Evolutionary conservation across 257 asterid genomes (phyloP).

Genomic region (Thymus quinquecostatus): DNA sequence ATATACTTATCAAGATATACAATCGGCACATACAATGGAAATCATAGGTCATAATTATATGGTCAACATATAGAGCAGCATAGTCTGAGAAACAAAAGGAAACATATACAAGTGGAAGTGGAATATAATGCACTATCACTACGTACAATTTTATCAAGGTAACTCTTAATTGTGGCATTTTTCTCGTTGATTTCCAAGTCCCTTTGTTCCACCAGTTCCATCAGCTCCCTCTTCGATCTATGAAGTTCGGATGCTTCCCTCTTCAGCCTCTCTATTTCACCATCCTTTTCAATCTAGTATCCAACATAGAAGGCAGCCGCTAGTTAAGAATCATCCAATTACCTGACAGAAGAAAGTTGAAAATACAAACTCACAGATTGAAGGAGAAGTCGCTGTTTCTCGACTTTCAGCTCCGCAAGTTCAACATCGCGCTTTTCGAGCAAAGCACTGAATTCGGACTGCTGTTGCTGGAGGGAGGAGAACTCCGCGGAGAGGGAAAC

Average conservation of each 20-base stretch:
- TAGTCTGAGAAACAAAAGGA: background rate
- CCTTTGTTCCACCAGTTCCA: slow-evolving; percentile 81
- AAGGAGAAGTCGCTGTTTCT: slow-evolving; percentile 59
- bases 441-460: slow-evolving; percentile 48
- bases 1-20: slow-evolving; percentile 4
- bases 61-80: background rate
- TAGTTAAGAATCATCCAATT: slow-evolving; percentile 15
- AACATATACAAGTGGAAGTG: background rate
- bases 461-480: slow-evolving; percentile 56
- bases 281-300: slow-evolving; percentile 69
- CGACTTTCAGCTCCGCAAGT: slow-evolving; percentile 51
- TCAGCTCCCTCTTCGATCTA: slow-evolving; percentile 84
- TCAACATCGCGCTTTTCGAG: slow-evolving; percentile 60
- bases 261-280: slow-evolving; percentile 75
- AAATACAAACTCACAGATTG: slow-evolving; percentile 55
- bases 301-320: background rate
- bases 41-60: slow-evolving; percentile 7
- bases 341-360: slow-evolving; percentile 7
- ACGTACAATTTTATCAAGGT: slow-evolving; percentile 89
- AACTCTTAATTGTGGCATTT: slow-evolving; percentile 71
- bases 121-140: background rate
- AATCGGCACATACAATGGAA: background rate
- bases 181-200: slow-evolving; percentile 83
- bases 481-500: slow-evolving; percentile 67
- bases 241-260: slow-evolving; percentile 71